These are phyloP conservation scores for Spathaspora sp. DNA, from an alignment of 805 yeast species.

Conservation along the genomic window DNA sequence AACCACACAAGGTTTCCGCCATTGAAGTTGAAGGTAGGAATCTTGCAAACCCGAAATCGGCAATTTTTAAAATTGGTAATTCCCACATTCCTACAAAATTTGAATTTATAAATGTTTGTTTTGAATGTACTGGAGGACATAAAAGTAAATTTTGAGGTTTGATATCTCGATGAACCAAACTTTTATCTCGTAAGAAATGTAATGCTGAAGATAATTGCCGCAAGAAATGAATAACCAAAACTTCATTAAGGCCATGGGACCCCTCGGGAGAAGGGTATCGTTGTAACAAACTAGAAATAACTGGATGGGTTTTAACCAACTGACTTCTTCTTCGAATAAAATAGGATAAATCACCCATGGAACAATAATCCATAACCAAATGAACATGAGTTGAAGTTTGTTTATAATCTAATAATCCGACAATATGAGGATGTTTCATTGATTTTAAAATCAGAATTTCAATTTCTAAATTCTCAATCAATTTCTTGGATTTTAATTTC, in stretches of 20 bases:
- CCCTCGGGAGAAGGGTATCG: constrained; percentile 81
- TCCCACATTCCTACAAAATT: constrained; percentile 81
- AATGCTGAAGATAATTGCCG: constrained; percentile 85
- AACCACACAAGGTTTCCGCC: constrained; percentile 97
- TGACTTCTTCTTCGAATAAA: constrained; percentile 77
- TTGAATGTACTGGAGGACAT: constrained; percentile 75
- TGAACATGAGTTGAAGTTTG: constrained; percentile 78
- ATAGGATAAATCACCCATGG: constrained; percentile 88
- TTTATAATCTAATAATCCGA: constrained; percentile 76
- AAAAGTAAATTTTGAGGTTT: constrained; percentile 88
- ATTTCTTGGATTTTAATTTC: constrained; percentile 77
- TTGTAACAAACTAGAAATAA: constrained; percentile 69
- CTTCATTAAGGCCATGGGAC: constrained; percentile 75
- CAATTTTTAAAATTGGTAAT: constrained; percentile 85
- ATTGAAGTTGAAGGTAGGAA: constrained; percentile 88
- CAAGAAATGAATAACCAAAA: constrained; percentile 76
- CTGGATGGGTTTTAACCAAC: constrained; percentile 70
- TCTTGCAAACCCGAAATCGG: constrained; percentile 97
- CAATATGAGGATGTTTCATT: constrained; percentile 90
- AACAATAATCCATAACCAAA: constrained; percentile 93
- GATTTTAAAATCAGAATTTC: constrained; percentile 88
- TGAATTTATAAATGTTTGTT: constrained; percentile 50
- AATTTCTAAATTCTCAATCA: constrained; percentile 85
- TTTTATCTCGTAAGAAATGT: constrained; percentile 73
- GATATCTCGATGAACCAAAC: constrained; percentile 90